Percentiles rank a stretch among this genome's conserved stretches.
These are phyloP conservation scores for Acer campestre DNA, from an alignment of 345 rosid genomes.

Conservation along the genomic window DNA sequence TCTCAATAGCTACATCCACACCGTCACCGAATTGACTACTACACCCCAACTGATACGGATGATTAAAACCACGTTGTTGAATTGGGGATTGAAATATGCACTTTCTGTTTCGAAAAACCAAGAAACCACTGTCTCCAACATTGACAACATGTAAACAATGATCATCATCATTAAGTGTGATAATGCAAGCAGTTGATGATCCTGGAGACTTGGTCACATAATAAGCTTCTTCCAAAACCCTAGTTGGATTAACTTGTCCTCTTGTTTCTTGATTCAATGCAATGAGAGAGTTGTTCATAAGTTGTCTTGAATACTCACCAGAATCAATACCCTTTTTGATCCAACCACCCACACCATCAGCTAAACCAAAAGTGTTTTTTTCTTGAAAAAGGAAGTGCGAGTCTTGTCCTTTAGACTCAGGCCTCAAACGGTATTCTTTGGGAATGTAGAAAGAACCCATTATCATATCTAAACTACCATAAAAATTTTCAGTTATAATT, in stretches of 20 bases:
- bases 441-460: slow-evolving; percentile 8
- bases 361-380: slow-evolving; percentile 12
- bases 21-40: neutral
- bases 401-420: slow-evolving; percentile 22
- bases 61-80: slow-evolving; percentile 24
- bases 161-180: neutral
- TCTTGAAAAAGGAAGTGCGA: slow-evolving; percentile 20
- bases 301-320: slow-evolving; percentile 20
- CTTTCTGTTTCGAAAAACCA: no score
- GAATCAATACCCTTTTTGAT: neutral
- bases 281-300: slow-evolving; percentile 11
- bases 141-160: slow-evolving; percentile 15
- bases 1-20: neutral
- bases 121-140: slow-evolving; percentile 27
- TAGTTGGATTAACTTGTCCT: neutral
- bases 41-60: slow-evolving; percentile 23
- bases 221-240: slow-evolving; percentile 18
- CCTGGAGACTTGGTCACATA: slow-evolving; percentile 13
- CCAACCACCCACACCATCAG: no score
- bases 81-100: slow-evolving; percentile 13
- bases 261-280: neutral
- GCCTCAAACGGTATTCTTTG: neutral
- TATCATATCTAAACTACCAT: neutral
- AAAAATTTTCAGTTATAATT: no score
- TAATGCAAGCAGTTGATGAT: slow-evolving; percentile 28